These are phyloP conservation scores for Boletus patriciae DNA, from an alignment of 768 basidiomycete genomes.

Conservation along the genomic window DNA sequence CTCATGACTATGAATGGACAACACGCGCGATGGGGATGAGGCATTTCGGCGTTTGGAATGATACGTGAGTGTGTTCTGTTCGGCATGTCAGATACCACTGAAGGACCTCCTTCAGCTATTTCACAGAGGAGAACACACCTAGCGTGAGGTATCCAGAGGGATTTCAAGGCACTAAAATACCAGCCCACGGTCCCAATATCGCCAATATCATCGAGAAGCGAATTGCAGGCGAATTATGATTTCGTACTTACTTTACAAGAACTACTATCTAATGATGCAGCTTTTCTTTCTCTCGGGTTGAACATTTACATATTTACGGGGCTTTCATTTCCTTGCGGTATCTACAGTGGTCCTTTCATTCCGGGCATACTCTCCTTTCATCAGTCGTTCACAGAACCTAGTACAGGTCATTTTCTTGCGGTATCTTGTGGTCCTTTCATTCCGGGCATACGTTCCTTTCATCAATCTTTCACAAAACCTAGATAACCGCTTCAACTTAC, in stretches of 20 bases:
- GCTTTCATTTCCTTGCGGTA: neutral
- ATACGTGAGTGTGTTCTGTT: slow-evolving; percentile 49
- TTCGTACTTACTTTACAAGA: neutral
- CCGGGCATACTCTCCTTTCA: neutral
- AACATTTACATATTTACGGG: neutral
- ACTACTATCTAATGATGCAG: neutral
- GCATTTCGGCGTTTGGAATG: slow-evolving; percentile 81
- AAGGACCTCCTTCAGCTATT: slow-evolving; percentile 16
- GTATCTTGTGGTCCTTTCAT: neutral
- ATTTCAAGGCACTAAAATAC: slow-evolving; percentile 79
- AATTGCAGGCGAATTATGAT: slow-evolving; percentile 35
- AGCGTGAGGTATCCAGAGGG: slow-evolving; percentile 73
- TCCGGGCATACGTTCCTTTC: neutral
- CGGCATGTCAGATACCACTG: neutral
- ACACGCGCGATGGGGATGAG: slow-evolving; percentile 67
- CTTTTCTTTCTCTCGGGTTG: neutral
- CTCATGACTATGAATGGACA: slow-evolving; percentile 88
- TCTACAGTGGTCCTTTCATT: neutral
- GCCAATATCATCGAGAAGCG: slow-evolving; percentile 74
- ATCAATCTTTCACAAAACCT: neutral
- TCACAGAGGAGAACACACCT: slow-evolving; percentile 40
- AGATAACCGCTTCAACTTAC: neutral
- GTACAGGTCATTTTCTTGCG: neutral
- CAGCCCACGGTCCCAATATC: slow-evolving; percentile 63
- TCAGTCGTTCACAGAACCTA: neutral